These are phyloP conservation scores for Fusarium foetens DNA, from an alignment of 2,329 filamentous ascomycete species.

Conservation along the genomic window DNA sequence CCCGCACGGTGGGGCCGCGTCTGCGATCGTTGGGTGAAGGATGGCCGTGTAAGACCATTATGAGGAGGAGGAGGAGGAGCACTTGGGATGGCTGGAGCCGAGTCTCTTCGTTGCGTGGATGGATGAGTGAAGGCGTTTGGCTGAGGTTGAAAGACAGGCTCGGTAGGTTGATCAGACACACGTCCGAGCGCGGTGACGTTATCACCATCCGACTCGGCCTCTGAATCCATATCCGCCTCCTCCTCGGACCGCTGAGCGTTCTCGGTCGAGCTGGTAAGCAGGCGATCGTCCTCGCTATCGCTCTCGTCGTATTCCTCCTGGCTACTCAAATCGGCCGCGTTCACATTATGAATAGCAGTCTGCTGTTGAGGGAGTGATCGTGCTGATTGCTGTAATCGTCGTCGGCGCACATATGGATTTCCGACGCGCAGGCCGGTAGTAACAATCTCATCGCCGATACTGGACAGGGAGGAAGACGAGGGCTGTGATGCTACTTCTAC, in stretches of 20 bases:
- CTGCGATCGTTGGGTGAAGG: constrained; percentile 60
- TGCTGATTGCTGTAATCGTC: constrained; percentile 55
- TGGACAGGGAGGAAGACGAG: constrained; percentile 92
- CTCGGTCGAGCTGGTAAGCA: constrained; percentile 69
- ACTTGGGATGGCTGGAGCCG: constrained; percentile 55
- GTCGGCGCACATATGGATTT: constrained; percentile 69
- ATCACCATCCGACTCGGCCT: constrained; percentile 70
- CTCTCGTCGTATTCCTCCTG: constrained; percentile 96
- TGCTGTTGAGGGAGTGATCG: constrained; percentile 53
- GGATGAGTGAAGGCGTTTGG: constrained; percentile 94
- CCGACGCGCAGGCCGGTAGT: constrained; percentile 87
- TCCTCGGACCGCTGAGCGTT: constrained; percentile 55
- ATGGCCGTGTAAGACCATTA: constrained; percentile 62
- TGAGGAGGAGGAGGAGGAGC: constrained; percentile 61
- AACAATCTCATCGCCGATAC: constrained; percentile 86
- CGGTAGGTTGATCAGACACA: constrained; percentile 61
- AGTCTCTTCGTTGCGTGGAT: constrained; percentile 59
- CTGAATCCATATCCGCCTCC: constrained; percentile 57
- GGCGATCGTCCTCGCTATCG: constrained; percentile 84
- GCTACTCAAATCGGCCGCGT: constrained; percentile 71
- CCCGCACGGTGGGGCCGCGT: constrained; percentile 57
- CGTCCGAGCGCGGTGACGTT: constrained; percentile 82
- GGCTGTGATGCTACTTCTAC: constrained; percentile 92
- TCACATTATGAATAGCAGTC: constrained; percentile 55
- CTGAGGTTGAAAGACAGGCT: constrained; percentile 79